phyloP scores from a whole-genome alignment of 495 filamentous ascomycete genomes.

The Penicillium chermesinum region DNA sequence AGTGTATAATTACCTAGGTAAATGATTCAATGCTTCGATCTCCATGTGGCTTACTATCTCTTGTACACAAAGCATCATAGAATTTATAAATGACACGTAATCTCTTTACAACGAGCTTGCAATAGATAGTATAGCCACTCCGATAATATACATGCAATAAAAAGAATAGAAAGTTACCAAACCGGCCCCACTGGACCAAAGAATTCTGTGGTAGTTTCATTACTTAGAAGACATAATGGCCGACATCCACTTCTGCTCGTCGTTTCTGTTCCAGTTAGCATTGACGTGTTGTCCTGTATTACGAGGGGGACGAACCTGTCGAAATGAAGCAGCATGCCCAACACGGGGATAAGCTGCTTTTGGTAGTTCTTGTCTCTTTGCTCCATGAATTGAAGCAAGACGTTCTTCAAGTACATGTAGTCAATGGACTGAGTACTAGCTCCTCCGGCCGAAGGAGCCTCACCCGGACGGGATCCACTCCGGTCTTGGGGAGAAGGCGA shows the following conservation, averaged over 20 bases:
- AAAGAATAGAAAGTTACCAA: not conserved
- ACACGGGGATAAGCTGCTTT: slow-evolving; percentile 82
- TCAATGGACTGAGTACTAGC: slow-evolving; percentile 46
- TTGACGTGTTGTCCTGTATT: not conserved
- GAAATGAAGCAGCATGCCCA: slow-evolving; percentile 88
- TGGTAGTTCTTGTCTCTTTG: slow-evolving; percentile 88
- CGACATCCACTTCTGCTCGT: slow-evolving; percentile 85
- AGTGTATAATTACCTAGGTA: too few relatives aligned
- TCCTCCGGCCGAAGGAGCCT: slow-evolving; percentile 33
- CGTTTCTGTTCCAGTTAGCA: slow-evolving; percentile 47
- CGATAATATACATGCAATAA: not conserved
- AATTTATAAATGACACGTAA: not conserved
- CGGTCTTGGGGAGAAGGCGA: slow-evolving; percentile 38
- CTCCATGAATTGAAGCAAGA: slow-evolving; percentile 90
- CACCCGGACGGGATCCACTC: slow-evolving; percentile 35
- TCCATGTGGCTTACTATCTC: too few relatives aligned
- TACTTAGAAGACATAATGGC: slow-evolving; percentile 55
- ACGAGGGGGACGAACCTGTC: slow-evolving; percentile 60
- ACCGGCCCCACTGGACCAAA: not conserved
- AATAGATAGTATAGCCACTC: not conserved
- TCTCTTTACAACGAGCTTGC: not conserved
- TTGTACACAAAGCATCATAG: too few relatives aligned
- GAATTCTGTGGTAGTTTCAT: not conserved
- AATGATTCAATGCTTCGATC: too few relatives aligned
- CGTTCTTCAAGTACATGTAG: slow-evolving; percentile 89